phyloP scores from a whole-genome alignment of 257 asterid species.

The Penstemon davidsonii region DNA sequence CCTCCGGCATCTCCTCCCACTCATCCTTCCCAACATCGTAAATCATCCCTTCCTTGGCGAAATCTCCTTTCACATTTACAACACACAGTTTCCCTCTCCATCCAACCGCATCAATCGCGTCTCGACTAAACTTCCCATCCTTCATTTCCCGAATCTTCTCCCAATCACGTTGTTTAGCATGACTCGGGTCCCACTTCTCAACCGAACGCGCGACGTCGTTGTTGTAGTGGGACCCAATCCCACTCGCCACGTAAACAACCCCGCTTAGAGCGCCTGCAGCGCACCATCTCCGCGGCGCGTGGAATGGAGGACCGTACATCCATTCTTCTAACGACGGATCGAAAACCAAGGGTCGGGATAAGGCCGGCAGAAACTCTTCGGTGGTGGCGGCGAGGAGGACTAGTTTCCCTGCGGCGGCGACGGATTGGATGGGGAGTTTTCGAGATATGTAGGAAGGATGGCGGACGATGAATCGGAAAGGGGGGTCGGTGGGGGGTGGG shows the following conservation, averaged over 20 bases:
- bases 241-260: constrained; percentile 68
- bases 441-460: constrained; percentile 86
- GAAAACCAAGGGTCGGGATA: constrained; percentile 62
- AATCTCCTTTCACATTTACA: constrained; percentile 77
- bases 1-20: constrained; percentile 84
- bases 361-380: constrained; percentile 61
- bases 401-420: constrained; percentile 54
- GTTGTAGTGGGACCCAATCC: constrained; percentile 69
- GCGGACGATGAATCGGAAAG: constrained; percentile 49
- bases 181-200: constrained; percentile 57
- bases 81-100: constrained; percentile 82
- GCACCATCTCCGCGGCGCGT: constrained; percentile 82
- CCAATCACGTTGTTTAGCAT: constrained; percentile 47
- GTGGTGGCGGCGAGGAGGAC: constrained; percentile 74
- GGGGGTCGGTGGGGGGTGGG: constrained; percentile 44
- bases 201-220: constrained; percentile 60
- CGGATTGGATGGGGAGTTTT: constrained; percentile 65
- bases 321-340: constrained; percentile 41
- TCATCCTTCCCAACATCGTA: constrained; percentile 47
- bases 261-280: constrained; percentile 51
- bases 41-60: constrained; percentile 63
- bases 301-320: constrained; percentile 56
- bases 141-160: constrained; percentile 48
- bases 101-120: constrained; percentile 77
- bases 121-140: constrained; percentile 77